Base-by-base conservation (phyloP, 306 rosid genomes). In the Mimosa bimucronata region DNA sequence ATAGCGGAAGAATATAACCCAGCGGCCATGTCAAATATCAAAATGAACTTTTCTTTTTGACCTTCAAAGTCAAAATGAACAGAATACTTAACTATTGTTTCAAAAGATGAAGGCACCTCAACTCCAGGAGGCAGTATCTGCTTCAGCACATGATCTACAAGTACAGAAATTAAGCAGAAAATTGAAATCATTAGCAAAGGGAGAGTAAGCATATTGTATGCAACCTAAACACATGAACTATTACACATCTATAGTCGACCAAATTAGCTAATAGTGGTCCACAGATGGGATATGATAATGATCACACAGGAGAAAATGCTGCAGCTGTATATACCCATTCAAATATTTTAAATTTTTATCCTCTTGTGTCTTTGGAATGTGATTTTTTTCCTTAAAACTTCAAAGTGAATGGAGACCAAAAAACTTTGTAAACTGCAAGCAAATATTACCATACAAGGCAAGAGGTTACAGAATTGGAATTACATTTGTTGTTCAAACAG, bases 71-170 rank as follows among this genome's bases (percentile, higher is more conserved):
- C 48, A 74, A 77, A 78, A 84, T 71, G 23, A 82, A 77, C 44
- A 77, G 84, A 88, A 80, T 87, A 88, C 94, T 90, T 91, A 95
- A 89, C 98, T 84, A 95, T 86, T 62, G 98, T 92, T 82, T 95
- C 98, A 81, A 95, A 95, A 18, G 98, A 95, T 23, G 98, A 92
- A 45, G 98, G 98, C 73, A 91, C 94, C 84, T 95, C 98, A 25
- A 87, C 85, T 84, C 94, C 93, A 9, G 85, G 74, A 71, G 98
- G 97, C 61, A 95, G 87, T 82, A 92, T 90, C 84, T 92, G 96
- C 87, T 95, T 95, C 89, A 95, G 86, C 62, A 91, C 87, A 62
- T 95, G 92, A 85, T 95, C 98, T 95, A 85, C 74, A 83, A 78
- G 76, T 68, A 85, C 28, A 78, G 66, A 3, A 85, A 66, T 55